A percentile compares a stretch with the other conserved stretches of the same genome.
Evolutionary conservation across 2,329 filamentous ascomycete species (phyloP).

Genomic region (Didymella pinodella): DNA sequence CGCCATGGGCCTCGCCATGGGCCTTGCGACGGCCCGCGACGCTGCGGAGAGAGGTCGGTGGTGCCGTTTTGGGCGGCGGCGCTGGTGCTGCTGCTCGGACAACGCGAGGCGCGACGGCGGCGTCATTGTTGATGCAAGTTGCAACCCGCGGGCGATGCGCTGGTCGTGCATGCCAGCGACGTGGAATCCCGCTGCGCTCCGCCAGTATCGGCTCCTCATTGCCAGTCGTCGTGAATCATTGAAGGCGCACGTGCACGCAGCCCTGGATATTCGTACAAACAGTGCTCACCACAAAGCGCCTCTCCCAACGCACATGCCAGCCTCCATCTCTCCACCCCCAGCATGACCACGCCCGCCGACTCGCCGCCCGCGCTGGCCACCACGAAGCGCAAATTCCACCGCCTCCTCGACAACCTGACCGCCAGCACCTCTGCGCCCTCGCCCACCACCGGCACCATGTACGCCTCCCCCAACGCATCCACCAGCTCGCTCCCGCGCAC

Average conservation of each 20-base stretch:
- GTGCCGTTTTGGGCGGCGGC: neutral
- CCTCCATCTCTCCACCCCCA: neutral
- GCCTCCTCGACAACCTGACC: conserved; percentile 66
- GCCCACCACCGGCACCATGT: conserved; percentile 43
- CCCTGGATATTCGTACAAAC: conserved; percentile 17
- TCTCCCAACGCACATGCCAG: no score
- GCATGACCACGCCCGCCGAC: conserved; percentile 19
- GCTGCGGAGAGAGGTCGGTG: neutral
- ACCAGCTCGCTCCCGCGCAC: conserved; percentile 36
- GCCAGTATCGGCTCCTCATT: neutral
- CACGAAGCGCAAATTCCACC: conserved; percentile 85
- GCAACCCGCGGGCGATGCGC: neutral
- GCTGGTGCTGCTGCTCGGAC: neutral
- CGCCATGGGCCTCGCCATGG: neutral
- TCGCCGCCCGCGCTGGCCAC: conserved; percentile 67
- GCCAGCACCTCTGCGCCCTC: conserved; percentile 59
- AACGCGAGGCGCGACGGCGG: neutral
- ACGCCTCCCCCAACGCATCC: conserved; percentile 47
- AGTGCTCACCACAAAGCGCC: neutral
- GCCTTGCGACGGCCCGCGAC: neutral
- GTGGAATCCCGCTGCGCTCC: neutral
- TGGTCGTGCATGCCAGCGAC: neutral
- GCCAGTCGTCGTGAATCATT: neutral
- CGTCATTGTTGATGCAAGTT: neutral
- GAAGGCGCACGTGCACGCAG: neutral